Evolutionary conservation across 345 rosid species (phyloP).

Genomic region (Salix viminalis): DNA sequence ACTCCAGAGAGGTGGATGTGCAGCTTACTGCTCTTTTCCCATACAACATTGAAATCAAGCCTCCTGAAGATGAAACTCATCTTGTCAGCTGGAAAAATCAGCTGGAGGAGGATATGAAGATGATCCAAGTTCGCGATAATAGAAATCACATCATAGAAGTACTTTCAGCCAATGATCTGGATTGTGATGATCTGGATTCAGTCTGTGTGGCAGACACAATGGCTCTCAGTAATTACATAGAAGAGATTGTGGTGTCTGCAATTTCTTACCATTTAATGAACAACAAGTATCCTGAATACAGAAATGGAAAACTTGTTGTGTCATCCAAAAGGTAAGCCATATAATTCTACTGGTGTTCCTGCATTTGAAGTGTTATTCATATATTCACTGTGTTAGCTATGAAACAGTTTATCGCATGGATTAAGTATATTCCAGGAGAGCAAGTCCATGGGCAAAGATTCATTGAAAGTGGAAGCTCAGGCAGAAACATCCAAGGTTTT

Average conservation of each 20-base stretch:
- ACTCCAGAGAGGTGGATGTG: slow-evolving; percentile 53
- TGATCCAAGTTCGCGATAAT: slow-evolving; percentile 84
- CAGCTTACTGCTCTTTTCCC: slow-evolving; percentile 68
- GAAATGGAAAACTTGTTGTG: slow-evolving; percentile 81
- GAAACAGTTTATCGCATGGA: slow-evolving; percentile 81
- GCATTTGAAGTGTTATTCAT: neutral
- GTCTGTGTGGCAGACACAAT: slow-evolving; percentile 62
- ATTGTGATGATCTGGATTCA: slow-evolving; percentile 78
- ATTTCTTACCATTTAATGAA: slow-evolving; percentile 86
- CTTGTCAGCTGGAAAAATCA: slow-evolving; percentile 88
- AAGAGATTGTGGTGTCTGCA: slow-evolving; percentile 90
- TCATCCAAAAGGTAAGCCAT: slow-evolving; percentile 62
- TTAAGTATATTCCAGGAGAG: slow-evolving; percentile 71
- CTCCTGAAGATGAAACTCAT: slow-evolving; percentile 78
- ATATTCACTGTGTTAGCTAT: slow-evolving; percentile 10
- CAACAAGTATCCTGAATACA: slow-evolving; percentile 63
- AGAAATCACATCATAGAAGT: slow-evolving; percentile 88
- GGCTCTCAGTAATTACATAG: slow-evolving; percentile 71
- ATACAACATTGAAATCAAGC: slow-evolving; percentile 78
- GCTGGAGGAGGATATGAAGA: slow-evolving; percentile 92
- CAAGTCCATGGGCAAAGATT: slow-evolving; percentile 43
- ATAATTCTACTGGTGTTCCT: neutral
- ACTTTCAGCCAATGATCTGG: slow-evolving; percentile 78
- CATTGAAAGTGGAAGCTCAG: slow-evolving; percentile 47
- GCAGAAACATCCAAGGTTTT: slow-evolving; percentile 42